Conservation (phyloP, 2,329 filamentous ascomycete genomes). For the Tolypocladium inflatum region DNA sequence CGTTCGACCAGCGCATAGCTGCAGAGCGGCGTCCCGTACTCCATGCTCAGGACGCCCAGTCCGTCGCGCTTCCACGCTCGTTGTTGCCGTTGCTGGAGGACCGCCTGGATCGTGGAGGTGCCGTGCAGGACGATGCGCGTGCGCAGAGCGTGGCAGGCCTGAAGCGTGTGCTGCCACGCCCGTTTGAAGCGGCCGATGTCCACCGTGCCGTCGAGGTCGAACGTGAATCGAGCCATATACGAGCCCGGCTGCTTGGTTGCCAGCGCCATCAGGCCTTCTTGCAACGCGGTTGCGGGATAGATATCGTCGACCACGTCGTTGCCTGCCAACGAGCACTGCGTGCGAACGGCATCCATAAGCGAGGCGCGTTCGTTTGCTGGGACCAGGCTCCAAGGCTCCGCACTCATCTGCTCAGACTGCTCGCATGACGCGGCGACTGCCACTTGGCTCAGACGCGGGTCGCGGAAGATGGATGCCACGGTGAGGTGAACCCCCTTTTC, state of each 20-base stretch:
- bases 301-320: constrained; percentile 15
- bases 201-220: constrained; percentile 10
- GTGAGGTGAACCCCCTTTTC: background rate
- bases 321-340: background rate
- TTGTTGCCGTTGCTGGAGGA: too few species aligned
- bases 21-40: background rate
- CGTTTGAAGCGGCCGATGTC: constrained; percentile 14
- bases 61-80: background rate
- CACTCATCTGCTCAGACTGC: background rate
- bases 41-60: background rate
- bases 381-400: background rate
- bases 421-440: background rate
- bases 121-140: constrained; percentile 3
- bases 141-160: constrained; percentile 3
- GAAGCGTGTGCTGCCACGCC: constrained; percentile 13
- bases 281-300: constrained; percentile 30
- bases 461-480: background rate
- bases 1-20: background rate
- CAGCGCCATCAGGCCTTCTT: constrained; percentile 29
- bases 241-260: constrained; percentile 20
- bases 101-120: background rate
- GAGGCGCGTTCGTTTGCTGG: background rate
- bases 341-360: background rate
- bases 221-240: constrained; percentile 23
- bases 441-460: background rate